Base-by-base conservation (phyloP, 371 early-diverging fungal genomes). In the Sporodiniella umbellata region DNA sequence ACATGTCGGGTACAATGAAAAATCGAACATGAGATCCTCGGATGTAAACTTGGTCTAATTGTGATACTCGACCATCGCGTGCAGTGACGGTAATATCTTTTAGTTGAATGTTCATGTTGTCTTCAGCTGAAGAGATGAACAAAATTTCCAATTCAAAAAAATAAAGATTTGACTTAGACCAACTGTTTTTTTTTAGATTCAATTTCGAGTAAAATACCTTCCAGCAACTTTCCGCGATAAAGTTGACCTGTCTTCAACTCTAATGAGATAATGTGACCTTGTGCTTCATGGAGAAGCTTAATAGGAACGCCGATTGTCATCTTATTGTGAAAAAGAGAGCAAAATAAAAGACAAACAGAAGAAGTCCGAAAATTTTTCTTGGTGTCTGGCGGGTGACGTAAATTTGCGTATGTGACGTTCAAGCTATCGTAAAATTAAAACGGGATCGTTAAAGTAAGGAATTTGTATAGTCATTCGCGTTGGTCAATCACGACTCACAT, bases 81-180 rank as follows among this genome's bases (percentile, higher is more conserved):
- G 83, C 86, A 3, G 96, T 95, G 37, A 94, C 90, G 28, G 90
- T 91, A 53, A 98, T 92, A 56, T 95, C 93, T 60, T 76, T 82
- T 56, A 99, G 78, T 72, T 95, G 95, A 40, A 95, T 85, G 69
- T 99, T 99, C 98, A 99, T 97, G 75, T 94, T 96, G 73, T 99
- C 99, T 70, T 99, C 99, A 56, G 93, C 90, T 89, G n/a, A n/a
- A n/a, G n/a, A n/a, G n/a, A n/a, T n/a, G n/a, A n/a, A n/a, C n/a
- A n/a, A n/a, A n/a, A n/a, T n/a, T n/a, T n/a, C n/a, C n/a, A n/a
- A n/a, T n/a, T n/a, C n/a, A n/a, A n/a, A n/a, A n/a, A n/a, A n/a
- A n/a, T n/a, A n/a, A n/a, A n/a, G n/a, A n/a, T n/a, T n/a, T n/a
- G n/a, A n/a, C n/a, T n/a, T n/a, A n/a, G n/a, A n/a, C n/a, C n/a